A percentile compares a stretch with the other conserved stretches of the same genome.
Conservation (phyloP, 2,329 filamentous ascomycete species). For the Aureobasidium melanogenum region DNA sequence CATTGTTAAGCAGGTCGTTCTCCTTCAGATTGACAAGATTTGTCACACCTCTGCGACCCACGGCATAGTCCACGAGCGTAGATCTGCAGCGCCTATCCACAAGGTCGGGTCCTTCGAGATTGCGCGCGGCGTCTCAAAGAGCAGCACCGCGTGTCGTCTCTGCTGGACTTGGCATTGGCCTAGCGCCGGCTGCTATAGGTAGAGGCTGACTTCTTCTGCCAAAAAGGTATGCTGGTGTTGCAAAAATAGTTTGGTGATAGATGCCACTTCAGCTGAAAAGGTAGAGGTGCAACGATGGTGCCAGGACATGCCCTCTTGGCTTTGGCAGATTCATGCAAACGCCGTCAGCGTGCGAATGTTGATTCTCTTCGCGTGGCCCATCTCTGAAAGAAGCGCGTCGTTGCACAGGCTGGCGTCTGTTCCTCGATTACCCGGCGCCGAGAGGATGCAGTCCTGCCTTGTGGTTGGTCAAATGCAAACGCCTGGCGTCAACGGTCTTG, state of each 20-base stretch:
- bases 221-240: background rate
- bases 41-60: conserved; percentile 3
- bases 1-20: background rate
- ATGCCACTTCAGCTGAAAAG: background rate
- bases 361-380: background rate
- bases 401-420: conserved; percentile 10
- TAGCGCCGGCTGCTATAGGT: background rate
- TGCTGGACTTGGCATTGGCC: background rate
- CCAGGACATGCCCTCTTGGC: background rate
- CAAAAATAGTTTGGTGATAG: background rate
- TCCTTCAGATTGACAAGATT: conserved; percentile 1
- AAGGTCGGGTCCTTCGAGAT: background rate
- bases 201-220: background rate
- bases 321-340: conserved; percentile 7
- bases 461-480: conserved; percentile 5
- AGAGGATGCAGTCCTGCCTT: background rate
- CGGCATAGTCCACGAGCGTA: background rate
- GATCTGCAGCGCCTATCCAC: conserved; percentile 8
- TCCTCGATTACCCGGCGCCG: conserved; percentile 8
- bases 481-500: background rate
- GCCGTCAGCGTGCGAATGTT: background rate
- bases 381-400: conserved; percentile 9
- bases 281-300: background rate
- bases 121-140: background rate
- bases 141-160: background rate